These are phyloP conservation scores for Aspergillus terreus DNA, from an alignment of 2,329 filamentous ascomycete species.

Conservation along the genomic window DNA sequence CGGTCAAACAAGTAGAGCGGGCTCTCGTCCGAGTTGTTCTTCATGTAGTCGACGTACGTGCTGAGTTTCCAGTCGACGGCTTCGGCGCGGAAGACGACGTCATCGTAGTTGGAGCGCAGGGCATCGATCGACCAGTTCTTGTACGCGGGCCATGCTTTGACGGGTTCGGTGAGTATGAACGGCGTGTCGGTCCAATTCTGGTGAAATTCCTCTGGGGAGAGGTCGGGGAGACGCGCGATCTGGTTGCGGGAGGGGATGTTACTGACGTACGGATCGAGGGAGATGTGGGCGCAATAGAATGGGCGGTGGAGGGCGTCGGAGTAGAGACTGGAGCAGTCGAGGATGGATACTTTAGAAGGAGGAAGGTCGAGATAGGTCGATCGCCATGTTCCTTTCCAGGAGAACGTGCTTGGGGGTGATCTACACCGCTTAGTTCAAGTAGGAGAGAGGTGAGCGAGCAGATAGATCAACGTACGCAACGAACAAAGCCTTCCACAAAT, in stretches of 20 bases:
- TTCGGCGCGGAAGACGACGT: conserved; percentile 78
- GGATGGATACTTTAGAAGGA: conserved; percentile 48
- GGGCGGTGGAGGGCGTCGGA: conserved; percentile 88
- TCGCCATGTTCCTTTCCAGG: conserved; percentile 82
- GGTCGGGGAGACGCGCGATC: conserved; percentile 65
- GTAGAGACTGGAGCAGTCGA: conserved; percentile 76
- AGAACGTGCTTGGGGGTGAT: conserved; percentile 40
- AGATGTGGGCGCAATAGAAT: conserved; percentile 80
- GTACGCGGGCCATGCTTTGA: conserved; percentile 77
- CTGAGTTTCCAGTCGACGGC: conserved; percentile 85
- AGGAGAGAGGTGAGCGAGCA: no score
- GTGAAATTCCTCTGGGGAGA: conserved; percentile 71
- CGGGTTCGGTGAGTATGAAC: conserved; percentile 80
- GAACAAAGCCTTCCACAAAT: conserved; percentile 84
- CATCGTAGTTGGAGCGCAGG: conserved; percentile 61
- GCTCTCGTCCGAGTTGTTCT: conserved; percentile 74
- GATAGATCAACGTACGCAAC: conserved; percentile 63
- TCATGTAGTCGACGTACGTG: conserved; percentile 82
- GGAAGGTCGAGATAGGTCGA: conserved; percentile 67
- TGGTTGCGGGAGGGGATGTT: conserved; percentile 71
- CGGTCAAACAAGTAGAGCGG: conserved; percentile 91
- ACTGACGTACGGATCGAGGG: conserved; percentile 61
- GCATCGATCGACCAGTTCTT: conserved; percentile 68
- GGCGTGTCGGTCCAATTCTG: conserved; percentile 72
- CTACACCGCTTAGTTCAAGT: conserved; percentile 17